A percentile compares a stretch with the other conserved stretches of the same genome.
Evolutionary conservation across 495 filamentous ascomycete species (phyloP).

Genomic region (Cryomyces minteri): DNA sequence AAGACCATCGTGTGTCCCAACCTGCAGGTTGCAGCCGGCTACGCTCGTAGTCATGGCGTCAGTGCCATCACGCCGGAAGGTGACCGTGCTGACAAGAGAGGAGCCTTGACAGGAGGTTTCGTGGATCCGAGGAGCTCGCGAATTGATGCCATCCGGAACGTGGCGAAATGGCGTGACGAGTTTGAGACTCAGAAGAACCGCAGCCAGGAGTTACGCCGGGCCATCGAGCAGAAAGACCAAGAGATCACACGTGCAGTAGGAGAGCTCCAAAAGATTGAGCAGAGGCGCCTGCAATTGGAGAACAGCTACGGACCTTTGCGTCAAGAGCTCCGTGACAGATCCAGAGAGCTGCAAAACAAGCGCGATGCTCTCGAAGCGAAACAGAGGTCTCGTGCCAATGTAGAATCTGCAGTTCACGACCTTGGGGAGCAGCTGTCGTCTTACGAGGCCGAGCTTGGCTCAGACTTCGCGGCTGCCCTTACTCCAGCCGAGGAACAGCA

Average conservation of each 20-base stretch:
- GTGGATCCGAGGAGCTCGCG: slow-evolving; percentile 69
- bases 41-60: slow-evolving; percentile 75
- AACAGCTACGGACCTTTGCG: slow-evolving; percentile 65
- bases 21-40: slow-evolving; percentile 66
- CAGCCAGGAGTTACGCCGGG: slow-evolving; percentile 36
- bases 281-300: slow-evolving; percentile 58
- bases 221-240: slow-evolving; percentile 65
- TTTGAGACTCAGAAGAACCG: slow-evolving; percentile 46
- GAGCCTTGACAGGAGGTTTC: slow-evolving; percentile 86
- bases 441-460: slow-evolving; percentile 59
- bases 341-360: slow-evolving; percentile 50
- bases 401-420: slow-evolving; percentile 57
- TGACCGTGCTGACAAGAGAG: slow-evolving; percentile 83
- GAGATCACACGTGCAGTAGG: slow-evolving; percentile 66
- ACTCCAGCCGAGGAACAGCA: slow-evolving; percentile 63
- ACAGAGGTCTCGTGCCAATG: slow-evolving; percentile 43
- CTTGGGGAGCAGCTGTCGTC: slow-evolving; percentile 53
- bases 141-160: slow-evolving; percentile 62
- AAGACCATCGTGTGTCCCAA: slow-evolving; percentile 90
- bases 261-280: slow-evolving; percentile 67
- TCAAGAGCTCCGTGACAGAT: slow-evolving; percentile 52
- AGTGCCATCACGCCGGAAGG: slow-evolving; percentile 88
- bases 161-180: slow-evolving; percentile 54
- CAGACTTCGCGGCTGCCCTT: slow-evolving; percentile 84
- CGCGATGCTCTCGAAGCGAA: slow-evolving; percentile 60